phyloP scores from a whole-genome alignment of 2,329 filamentous ascomycete species.

The Fusarium algeriense region DNA sequence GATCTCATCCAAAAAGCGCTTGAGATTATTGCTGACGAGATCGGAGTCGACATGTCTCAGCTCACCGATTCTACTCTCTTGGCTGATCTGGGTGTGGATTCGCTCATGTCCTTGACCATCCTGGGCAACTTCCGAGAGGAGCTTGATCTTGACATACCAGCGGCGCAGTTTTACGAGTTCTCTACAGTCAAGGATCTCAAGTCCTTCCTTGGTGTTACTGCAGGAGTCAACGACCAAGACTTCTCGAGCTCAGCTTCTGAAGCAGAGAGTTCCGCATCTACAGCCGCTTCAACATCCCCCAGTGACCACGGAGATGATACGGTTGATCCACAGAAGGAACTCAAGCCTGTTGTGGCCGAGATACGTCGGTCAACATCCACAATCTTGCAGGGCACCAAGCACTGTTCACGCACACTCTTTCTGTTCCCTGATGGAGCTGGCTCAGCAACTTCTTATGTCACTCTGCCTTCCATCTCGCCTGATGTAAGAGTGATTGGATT shows the following conservation, averaged over 20 bases:
- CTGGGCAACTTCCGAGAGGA: constrained; percentile 67
- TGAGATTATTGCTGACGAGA: constrained; percentile 46
- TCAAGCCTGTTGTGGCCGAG: neutral
- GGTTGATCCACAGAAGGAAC: no score
- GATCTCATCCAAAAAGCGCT: neutral
- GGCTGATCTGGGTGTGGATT: constrained; percentile 70
- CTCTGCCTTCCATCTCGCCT: neutral
- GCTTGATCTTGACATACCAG: constrained; percentile 57
- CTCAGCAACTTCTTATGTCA: neutral
- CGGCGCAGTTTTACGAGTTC: neutral
- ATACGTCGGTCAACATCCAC: neutral
- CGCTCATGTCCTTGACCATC: constrained; percentile 68
- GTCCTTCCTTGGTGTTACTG: neutral
- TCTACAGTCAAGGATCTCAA: neutral
- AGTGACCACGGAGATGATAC: neutral
- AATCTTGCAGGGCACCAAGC: neutral
- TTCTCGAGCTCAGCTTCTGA: neutral
- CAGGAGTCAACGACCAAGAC: neutral
- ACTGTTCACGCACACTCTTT: neutral
- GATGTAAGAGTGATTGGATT: neutral
- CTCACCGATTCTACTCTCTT: constrained; percentile 63
- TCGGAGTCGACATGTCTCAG: constrained; percentile 77
- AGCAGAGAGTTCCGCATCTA: neutral
- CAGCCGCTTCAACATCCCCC: neutral
- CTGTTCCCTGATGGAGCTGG: neutral